These are phyloP conservation scores for Ulota crispa DNA, from an alignment of 225 moss, liverwort and hornwort genomes.

Conservation along the genomic window DNA sequence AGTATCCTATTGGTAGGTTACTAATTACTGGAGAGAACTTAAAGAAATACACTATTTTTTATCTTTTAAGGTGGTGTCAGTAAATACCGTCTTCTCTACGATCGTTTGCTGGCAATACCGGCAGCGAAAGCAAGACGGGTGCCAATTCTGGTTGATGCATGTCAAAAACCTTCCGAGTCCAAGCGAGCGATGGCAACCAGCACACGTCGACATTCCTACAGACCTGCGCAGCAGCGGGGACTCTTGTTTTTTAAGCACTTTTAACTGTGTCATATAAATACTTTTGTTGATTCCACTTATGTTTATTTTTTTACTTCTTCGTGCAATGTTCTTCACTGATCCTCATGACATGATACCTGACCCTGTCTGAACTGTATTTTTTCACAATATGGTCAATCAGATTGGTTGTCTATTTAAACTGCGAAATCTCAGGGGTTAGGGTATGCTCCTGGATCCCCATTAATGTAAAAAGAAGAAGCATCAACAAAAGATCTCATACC, in stretches of 20 bases:
- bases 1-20: background rate
- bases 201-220: slow-evolving; percentile 67
- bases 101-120: slow-evolving; percentile 68
- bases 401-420: background rate
- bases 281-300: background rate
- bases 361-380: background rate
- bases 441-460: background rate
- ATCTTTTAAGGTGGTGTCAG: background rate
- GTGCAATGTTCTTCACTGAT: background rate
- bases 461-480: background rate
- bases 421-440: background rate
- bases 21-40: background rate
- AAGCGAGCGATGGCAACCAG: slow-evolving; percentile 70
- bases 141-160: slow-evolving; percentile 84
- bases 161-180: slow-evolving; percentile 80
- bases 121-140: slow-evolving; percentile 88
- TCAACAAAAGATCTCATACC: slow-evolving; percentile 26
- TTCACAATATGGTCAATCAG: background rate
- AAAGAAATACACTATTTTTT: background rate
- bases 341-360: background rate
- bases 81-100: slow-evolving; percentile 70
- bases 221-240: slow-evolving; percentile 19
- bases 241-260: background rate
- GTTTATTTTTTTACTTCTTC: background rate
- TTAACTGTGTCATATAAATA: background rate